Base-by-base conservation (phyloP, 352 stramenopile species). In the Lagenidium sp. region DNA sequence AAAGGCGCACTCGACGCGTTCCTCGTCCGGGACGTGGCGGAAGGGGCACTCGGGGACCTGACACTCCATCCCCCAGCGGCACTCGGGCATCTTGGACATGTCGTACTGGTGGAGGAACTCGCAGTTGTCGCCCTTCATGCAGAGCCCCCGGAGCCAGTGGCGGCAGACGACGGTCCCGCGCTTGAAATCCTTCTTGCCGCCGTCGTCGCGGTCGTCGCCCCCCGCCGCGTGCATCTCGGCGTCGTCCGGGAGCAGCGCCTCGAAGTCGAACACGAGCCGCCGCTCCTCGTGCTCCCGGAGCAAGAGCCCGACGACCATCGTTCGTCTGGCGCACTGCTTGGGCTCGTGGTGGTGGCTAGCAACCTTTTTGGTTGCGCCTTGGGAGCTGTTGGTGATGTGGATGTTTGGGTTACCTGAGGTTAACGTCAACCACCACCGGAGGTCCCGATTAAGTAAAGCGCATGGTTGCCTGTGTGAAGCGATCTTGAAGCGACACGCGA, bases 41-140 rank as follows among this genome's bases (percentile, higher is more conserved):
- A 98, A 98, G 1, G 94, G 94, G 73, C 95, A 98, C 60, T 98
- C 92, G 23, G 94, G 90, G 37, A 98, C 87, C 55, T 98, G 95
- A 36, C 95, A 98, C 44, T 96, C 84, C 69, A 98, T 96, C 16
- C 94, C 95, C 81, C 95, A 97, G 29, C 94, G 83, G 63, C 95
- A 99, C 36, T 98, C 77, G 10, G 95, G 95, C 95, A 99, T 98
- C 59, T 97, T 97, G 25, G 70, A 85, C 61, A 98, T 89, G 68
- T 98, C 93, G 58, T 97, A 98, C 44, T 82, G 85, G 57, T 98
- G 94, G 41, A 98, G 57, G 55, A 98, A 98, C 68, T 98, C 94
- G 60, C 94, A 99, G 44, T 93, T 94, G 53, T 97, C 86, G 34
- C 95, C 95, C 52, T 98, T 98, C 94, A 98, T 98, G 62, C 95